phyloP scores from a whole-genome alignment of 805 yeast species.

The Monosporozyma servazzii region DNA sequence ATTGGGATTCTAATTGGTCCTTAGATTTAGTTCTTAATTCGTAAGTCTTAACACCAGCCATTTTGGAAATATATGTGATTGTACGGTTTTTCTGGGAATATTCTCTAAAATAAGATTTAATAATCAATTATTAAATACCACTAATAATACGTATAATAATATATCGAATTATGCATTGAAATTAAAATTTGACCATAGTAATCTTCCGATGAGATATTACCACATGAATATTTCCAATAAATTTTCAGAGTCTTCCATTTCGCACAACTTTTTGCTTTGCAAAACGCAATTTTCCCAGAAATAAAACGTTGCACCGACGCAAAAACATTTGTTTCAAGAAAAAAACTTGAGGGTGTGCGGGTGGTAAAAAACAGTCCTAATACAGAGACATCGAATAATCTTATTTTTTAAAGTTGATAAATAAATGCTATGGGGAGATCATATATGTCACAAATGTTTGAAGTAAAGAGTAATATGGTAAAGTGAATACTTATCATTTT shows the following conservation, averaged over 20 bases:
- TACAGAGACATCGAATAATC: no score
- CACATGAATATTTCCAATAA: neutral
- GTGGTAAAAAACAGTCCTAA: neutral
- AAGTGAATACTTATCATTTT: no score
- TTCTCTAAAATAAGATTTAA: neutral
- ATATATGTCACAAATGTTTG: no score
- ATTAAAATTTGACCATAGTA: neutral
- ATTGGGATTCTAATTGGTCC: conserved; percentile 92
- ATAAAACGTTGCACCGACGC: neutral
- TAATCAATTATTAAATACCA: neutral
- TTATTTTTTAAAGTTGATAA: no score
- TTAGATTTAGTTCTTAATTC: conserved; percentile 96
- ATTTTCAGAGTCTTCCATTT: neutral
- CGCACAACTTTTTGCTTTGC: neutral
- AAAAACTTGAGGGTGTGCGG: neutral
- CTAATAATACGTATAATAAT: neutral
- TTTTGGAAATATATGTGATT: conserved; percentile 2
- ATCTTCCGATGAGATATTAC: neutral
- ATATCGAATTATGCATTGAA: neutral
- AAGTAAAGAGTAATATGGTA: no score
- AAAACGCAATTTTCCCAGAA: neutral
- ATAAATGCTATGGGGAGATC: no score
- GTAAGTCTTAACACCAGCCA: conserved; percentile 89
- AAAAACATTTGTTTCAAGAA: neutral
- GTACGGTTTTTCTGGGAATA: conserved; percentile 1